These are phyloP conservation scores for Eimeria falciformis DNA, from an alignment of 169 alveolate species.

Conservation along the genomic window DNA sequence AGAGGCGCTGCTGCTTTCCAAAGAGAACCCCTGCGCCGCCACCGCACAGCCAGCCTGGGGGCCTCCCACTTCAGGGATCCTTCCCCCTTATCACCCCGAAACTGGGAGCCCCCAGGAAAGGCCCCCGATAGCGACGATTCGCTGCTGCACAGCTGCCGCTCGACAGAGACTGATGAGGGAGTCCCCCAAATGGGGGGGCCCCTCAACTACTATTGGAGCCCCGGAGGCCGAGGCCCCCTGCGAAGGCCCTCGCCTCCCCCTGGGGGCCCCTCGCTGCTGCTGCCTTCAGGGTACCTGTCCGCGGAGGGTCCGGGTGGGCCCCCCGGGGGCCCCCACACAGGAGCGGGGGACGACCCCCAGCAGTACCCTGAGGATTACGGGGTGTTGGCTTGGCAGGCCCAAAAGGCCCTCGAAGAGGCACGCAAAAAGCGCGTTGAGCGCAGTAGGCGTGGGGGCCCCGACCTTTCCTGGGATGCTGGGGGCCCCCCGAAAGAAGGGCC, in stretches of 20 bases:
- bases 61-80: background rate
- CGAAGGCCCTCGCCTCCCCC: background rate
- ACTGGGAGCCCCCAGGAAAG: background rate
- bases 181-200: background rate
- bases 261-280: slow-evolving; percentile 40
- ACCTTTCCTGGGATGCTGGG: background rate
- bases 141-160: slow-evolving; percentile 41
- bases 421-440: background rate
- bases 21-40: background rate
- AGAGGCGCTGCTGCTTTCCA: too few relatives aligned
- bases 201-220: background rate
- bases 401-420: background rate
- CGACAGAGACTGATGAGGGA: slow-evolving; percentile 16
- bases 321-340: background rate
- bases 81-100: background rate
- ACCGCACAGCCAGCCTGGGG: background rate
- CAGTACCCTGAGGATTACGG: slow-evolving; percentile 29
- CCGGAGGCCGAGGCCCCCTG: background rate
- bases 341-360: background rate
- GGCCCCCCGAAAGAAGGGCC: slow-evolving; percentile 5
- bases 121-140: background rate
- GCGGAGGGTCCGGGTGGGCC: too few relatives aligned
- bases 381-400: slow-evolving; percentile 12
- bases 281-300: too few relatives aligned
- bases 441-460: background rate